A percentile compares a stretch with the other conserved stretches of the same genome.
Conservation (phyloP, 345 rosid genomes). For the Lenwebbia sp. region DNA sequence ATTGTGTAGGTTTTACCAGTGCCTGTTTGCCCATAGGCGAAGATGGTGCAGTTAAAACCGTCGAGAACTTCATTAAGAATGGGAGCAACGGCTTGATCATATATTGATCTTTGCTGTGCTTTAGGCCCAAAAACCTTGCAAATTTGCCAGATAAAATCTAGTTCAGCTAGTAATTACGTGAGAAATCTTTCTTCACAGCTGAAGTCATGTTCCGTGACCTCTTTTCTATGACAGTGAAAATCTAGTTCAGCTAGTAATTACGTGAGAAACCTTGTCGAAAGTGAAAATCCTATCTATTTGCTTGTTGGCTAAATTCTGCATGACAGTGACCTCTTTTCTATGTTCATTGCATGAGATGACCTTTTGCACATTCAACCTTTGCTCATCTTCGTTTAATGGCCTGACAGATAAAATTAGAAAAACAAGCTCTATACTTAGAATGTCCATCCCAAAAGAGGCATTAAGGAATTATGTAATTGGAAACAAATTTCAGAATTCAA, state of each 20-base stretch:
- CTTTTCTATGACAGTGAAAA: too few relatives aligned
- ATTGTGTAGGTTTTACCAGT: conserved; percentile 86
- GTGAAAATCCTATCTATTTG: conserved; percentile 77
- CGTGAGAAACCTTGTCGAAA: conserved; percentile 93
- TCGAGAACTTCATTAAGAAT: conserved; percentile 88
- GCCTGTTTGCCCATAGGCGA: conserved; percentile 93
- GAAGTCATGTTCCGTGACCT: background rate
- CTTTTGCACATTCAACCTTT: conserved; percentile 44
- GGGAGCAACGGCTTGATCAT: conserved; percentile 79
- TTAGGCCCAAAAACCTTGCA: conserved; percentile 89
- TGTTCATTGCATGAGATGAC: conserved; percentile 64
- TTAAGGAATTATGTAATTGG: background rate
- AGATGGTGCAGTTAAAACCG: conserved; percentile 90
- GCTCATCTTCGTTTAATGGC: conserved; percentile 79
- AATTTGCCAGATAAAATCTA: background rate
- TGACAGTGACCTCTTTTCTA: conserved; percentile 65
- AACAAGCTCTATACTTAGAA: background rate
- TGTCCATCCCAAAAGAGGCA: background rate
- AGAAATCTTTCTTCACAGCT: background rate
- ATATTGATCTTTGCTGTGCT: conserved; percentile 85
- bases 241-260: too few relatives aligned
- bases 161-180: background rate
- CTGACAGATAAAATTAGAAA: conserved; percentile 12
- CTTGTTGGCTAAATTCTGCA: conserved; percentile 62
- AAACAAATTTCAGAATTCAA: background rate